Evolutionary conservation across 176 grass and related monocot species (phyloP).

Genomic region (Metroxylon sagu): DNA sequence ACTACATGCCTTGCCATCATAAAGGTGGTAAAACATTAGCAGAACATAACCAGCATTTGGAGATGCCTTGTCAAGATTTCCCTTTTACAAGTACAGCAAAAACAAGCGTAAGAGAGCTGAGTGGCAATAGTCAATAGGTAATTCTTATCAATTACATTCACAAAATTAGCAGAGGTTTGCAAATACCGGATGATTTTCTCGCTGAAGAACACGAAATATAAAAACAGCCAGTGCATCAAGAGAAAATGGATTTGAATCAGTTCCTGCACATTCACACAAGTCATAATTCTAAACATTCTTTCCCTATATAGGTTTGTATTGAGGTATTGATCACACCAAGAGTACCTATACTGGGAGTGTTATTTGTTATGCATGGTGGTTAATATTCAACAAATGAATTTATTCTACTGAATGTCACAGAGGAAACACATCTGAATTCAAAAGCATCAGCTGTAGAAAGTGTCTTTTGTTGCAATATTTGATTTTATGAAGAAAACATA

Average conservation of each 20-base stretch:
- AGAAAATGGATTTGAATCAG: conserved; percentile 88
- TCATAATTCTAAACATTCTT: not conserved
- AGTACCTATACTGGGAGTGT: no score
- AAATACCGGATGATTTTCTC: conserved; percentile 82
- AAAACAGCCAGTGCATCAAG: conserved; percentile 91
- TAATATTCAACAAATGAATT: no score
- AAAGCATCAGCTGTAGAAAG: no score
- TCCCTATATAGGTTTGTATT: no score
- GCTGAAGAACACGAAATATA: conserved; percentile 79
- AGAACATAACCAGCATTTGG: conserved; percentile 82
- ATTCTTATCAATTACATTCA: no score
- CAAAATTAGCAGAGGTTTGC: not conserved
- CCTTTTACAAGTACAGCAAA: conserved; percentile 41
- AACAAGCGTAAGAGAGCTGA: not conserved
- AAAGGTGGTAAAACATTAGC: conserved; percentile 96
- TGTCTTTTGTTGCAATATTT: no score
- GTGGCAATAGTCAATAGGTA: no score
- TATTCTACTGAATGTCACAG: no score
- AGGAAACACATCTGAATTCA: no score
- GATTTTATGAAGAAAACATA: no score
- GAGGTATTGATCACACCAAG: no score
- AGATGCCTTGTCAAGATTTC: conserved; percentile 81
- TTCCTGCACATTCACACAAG: conserved; percentile 47
- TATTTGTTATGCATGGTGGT: no score
- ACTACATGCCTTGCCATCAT: conserved; percentile 83